Conservation (phyloP, 108 stramenopile genomes). For the Discostella pseudostelligera region DNA sequence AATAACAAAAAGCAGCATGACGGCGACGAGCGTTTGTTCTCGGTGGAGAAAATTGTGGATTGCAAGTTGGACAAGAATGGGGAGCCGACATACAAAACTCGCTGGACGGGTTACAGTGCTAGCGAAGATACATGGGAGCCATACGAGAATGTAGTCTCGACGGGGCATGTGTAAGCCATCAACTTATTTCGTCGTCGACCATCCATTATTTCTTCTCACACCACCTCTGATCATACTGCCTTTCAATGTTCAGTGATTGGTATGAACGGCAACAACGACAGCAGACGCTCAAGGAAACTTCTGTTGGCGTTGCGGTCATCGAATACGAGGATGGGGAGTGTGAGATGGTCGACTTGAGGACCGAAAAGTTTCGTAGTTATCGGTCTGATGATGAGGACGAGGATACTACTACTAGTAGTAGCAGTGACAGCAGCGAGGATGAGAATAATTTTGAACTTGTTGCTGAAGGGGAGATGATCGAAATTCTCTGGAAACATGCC, state of each 20-base stretch:
- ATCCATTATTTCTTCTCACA: no score
- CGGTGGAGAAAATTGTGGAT: slow-evolving; percentile 30
- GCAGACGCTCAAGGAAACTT: slow-evolving; percentile 9
- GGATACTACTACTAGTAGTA: slow-evolving; percentile 5
- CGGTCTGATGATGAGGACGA: slow-evolving; percentile 9
- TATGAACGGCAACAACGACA: slow-evolving; percentile 24
- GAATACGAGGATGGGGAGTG: slow-evolving; percentile 41
- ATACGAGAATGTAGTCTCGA: slow-evolving; percentile 24
- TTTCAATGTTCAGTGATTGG: slow-evolving; percentile 17
- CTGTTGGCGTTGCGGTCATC: slow-evolving; percentile 35
- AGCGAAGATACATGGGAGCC: slow-evolving; percentile 43
- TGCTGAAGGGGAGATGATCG: slow-evolving; percentile 20
- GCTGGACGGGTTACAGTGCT: slow-evolving; percentile 35
- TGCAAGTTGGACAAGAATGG: slow-evolving; percentile 10
- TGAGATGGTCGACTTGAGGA: slow-evolving; percentile 29
- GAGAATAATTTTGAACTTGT: slow-evolving; percentile 23
- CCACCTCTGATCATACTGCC: no score
- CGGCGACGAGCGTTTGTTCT: slow-evolving; percentile 17
- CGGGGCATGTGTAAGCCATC: slow-evolving; percentile 26
- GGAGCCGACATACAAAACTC: slow-evolving; percentile 13
- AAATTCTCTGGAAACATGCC: slow-evolving; percentile 28
- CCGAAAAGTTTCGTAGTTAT: slow-evolving; percentile 33
- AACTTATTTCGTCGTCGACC: no score
- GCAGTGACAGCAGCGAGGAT: slow-evolving; percentile 4
- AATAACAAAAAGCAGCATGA: no score